phyloP scores from a whole-genome alignment of 2,329 filamentous ascomycete species.

The Fusarium albidum region DNA sequence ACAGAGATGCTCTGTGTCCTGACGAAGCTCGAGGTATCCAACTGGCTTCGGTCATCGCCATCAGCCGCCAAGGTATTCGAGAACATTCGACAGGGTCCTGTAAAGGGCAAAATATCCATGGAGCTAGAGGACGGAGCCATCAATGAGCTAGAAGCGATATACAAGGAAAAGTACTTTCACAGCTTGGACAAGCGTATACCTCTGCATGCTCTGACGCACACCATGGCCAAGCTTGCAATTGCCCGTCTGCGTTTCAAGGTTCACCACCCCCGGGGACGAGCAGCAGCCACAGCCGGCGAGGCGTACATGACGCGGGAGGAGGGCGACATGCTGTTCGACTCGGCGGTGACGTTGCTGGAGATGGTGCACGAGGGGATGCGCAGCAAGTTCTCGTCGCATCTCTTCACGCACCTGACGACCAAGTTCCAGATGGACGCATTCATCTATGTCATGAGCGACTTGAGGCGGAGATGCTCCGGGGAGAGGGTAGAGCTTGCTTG shows the following conservation, averaged over 20 bases:
- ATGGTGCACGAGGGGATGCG: slow-evolving; percentile 26
- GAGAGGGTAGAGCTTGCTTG: slow-evolving; percentile 36
- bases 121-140: slow-evolving; percentile 35
- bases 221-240: slow-evolving; percentile 36
- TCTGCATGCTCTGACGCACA: slow-evolving; percentile 34
- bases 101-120: slow-evolving; percentile 9
- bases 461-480: slow-evolving; percentile 32
- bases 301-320: slow-evolving; percentile 31
- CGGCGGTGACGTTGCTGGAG: slow-evolving; percentile 37
- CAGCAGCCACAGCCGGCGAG: not conserved
- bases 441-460: slow-evolving; percentile 44
- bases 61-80: slow-evolving; percentile 31
- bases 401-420: slow-evolving; percentile 40
- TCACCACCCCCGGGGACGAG: slow-evolving; percentile 38
- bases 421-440: slow-evolving; percentile 42
- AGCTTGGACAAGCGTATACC: slow-evolving; percentile 41
- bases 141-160: slow-evolving; percentile 39
- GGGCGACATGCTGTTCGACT: slow-evolving; percentile 36
- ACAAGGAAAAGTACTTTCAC: slow-evolving; percentile 29
- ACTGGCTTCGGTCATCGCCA: slow-evolving; percentile 38
- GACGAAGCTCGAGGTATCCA: slow-evolving; percentile 43
- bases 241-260: slow-evolving; percentile 43
- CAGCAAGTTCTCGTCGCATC: slow-evolving; percentile 41
- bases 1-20: slow-evolving; percentile 62
- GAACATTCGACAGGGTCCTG: slow-evolving; percentile 9